Conservation (phyloP, 495 filamentous ascomycete species). For the Parmelia sp. region DNA sequence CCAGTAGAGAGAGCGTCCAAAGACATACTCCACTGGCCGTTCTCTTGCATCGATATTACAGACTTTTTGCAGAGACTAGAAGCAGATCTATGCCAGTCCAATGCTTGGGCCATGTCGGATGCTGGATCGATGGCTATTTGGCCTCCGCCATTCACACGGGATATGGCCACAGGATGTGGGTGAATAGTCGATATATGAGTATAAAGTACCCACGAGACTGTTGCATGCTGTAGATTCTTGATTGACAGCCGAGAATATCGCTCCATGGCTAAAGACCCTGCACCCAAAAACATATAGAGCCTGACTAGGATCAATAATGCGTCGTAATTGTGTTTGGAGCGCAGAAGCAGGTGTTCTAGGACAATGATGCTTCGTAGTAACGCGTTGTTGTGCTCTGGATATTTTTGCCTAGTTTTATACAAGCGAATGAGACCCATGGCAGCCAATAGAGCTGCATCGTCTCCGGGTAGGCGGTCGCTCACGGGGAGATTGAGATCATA, state of each 20-base stretch:
- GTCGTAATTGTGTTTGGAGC: slow-evolving; percentile 54
- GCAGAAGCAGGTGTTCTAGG: slow-evolving; percentile 43
- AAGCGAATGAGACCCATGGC: slow-evolving; percentile 49
- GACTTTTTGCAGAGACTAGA: neutral
- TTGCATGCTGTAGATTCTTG: slow-evolving; percentile 57
- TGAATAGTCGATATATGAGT: slow-evolving; percentile 54
- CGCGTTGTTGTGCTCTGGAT: slow-evolving; percentile 29
- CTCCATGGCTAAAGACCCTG: slow-evolving; percentile 47
- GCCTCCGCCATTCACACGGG: slow-evolving; percentile 2
- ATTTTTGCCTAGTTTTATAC: slow-evolving; percentile 17
- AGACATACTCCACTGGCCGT: slow-evolving; percentile 18
- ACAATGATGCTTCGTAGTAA: slow-evolving; percentile 48
- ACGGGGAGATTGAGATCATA: slow-evolving; percentile 29
- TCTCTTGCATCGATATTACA: slow-evolving; percentile 13
- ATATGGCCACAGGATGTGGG: slow-evolving; percentile 32
- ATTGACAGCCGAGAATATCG: slow-evolving; percentile 51
- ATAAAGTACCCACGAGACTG: slow-evolving; percentile 51
- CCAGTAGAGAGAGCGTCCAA: slow-evolving; percentile 17
- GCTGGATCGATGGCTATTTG: slow-evolving; percentile 32
- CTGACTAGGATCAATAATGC: slow-evolving; percentile 50
- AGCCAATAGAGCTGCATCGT: slow-evolving; percentile 51
- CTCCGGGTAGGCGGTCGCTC: slow-evolving; percentile 52
- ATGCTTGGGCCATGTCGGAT: slow-evolving; percentile 24
- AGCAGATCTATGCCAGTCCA: slow-evolving; percentile 20
- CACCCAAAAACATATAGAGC: slow-evolving; percentile 49